Evolutionary conservation across 2,329 filamentous ascomycete genomes (phyloP), one percentile per base, ranked within the genome.

Genomic region (Aspergillus puulaauensis): DNA sequence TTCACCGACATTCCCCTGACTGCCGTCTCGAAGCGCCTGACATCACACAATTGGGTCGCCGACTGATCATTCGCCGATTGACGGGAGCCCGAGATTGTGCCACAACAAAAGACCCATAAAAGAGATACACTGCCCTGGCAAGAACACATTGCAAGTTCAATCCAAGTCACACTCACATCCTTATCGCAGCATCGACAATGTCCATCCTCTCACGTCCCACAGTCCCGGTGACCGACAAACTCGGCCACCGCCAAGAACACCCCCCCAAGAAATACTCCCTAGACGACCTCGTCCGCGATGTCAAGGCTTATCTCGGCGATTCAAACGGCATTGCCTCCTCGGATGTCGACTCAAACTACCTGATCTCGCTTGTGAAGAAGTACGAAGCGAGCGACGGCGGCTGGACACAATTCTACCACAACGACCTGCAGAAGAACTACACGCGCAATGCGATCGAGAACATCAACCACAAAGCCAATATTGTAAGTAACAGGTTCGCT

Each of bases 391-490:
- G 69, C 43, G 64, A 64, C 1, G 64, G 59, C 19, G 70, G 70
- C 55, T 72, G 70, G 70, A 59, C 65, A 27, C 62, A 61, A 4
- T 72, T 59, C 57, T 68, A 64, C 52, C 55, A 67, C 58, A 71
- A 71, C 35, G 70, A 72, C 47, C 62, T 65, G 6, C 68, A 66
- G 61, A 72, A 71, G 55, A 70, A 69, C 43, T 72, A 72, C 47
- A 72, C 70, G 3, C 68, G 70, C 8, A 72, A 72, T 60, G 61
- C 66, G 1, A 70, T 72, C 23, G 70, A 68, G 45, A 69, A 71
- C 21, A 71, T 72, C 52, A 72, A 70, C 40, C 65, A 61, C n/a
- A 68, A 69, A 44, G 70, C 70, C 6, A 72, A 72, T 45, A 67
- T 72, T 48, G 70, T 72, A 49, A 50, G 69, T 46, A 8, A 4